phyloP scores from a whole-genome alignment of 805 yeast genomes.

The Candida dajiaensis region DNA sequence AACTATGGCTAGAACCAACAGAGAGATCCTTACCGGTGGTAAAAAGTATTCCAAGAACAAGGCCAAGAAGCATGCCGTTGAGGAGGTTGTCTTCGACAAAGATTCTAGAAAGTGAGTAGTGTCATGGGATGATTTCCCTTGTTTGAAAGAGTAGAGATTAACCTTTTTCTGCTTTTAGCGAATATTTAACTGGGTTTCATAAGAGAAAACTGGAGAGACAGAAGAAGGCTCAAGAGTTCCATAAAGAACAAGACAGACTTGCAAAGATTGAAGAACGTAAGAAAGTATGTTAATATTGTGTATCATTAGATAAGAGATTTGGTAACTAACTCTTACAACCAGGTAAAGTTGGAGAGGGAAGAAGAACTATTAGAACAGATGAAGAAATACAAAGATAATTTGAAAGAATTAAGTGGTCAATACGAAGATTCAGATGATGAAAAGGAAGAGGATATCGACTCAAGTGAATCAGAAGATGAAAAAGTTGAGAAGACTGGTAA shows the following conservation, averaged over 20 bases:
- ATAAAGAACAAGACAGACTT: constrained; percentile 70
- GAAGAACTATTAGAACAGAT: constrained; percentile 59
- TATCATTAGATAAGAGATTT: background rate
- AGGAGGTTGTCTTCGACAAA: constrained; percentile 80
- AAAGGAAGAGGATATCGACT: constrained; percentile 14
- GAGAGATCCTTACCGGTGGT: constrained; percentile 87
- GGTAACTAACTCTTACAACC: background rate
- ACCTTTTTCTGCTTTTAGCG: constrained; percentile 27
- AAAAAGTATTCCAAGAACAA: constrained; percentile 69
- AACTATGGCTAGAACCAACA: constrained; percentile 38
- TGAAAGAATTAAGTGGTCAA: constrained; percentile 24
- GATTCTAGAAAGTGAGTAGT: constrained; percentile 53
- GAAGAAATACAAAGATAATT: constrained; percentile 46
- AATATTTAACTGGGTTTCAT: constrained; percentile 91
- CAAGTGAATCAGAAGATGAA: constrained; percentile 12
- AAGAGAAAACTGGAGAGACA: constrained; percentile 86
- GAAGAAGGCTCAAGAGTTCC: constrained; percentile 74
- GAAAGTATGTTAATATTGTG: constrained; percentile 17
- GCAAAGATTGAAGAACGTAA: constrained; percentile 73
- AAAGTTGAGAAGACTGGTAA: constrained; percentile 15
- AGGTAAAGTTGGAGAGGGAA: constrained; percentile 59
- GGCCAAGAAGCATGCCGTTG: constrained; percentile 61
- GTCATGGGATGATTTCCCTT: no score
- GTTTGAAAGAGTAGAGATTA: background rate
- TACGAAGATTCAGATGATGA: constrained; percentile 13